These are phyloP conservation scores for Cryphonectria naterciae DNA, from an alignment of 2,329 filamentous ascomycete species.

Conservation along the genomic window DNA sequence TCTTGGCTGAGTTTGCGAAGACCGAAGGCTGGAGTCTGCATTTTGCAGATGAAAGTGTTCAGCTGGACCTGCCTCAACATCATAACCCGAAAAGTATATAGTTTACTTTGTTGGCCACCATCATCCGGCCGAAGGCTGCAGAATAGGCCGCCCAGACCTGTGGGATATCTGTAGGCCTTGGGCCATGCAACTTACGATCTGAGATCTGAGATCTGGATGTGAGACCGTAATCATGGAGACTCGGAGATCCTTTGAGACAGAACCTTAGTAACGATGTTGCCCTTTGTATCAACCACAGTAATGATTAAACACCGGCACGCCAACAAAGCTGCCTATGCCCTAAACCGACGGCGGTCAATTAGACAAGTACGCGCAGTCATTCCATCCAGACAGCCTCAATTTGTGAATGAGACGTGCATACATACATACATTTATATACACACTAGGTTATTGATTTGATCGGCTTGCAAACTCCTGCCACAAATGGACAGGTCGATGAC, in stretches of 20 bases:
- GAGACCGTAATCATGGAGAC: neutral
- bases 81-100: no score
- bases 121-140: neutral
- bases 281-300: neutral
- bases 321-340: no score
- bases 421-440: constrained; percentile 49
- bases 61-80: no score
- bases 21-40: no score
- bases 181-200: neutral
- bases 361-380: no score
- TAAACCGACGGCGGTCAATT: no score
- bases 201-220: neutral
- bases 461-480: constrained; percentile 56
- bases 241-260: neutral
- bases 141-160: neutral
- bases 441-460: constrained; percentile 64
- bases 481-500: constrained; percentile 47
- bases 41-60: no score
- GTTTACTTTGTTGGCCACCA: no score
- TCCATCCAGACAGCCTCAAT: no score
- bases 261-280: neutral
- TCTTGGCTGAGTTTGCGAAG: no score
- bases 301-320: neutral
- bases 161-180: no score
- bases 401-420: no score